Evolutionary conservation across 352 stramenopile species (phyloP).

Genomic region (Phytophthora parvispora): DNA sequence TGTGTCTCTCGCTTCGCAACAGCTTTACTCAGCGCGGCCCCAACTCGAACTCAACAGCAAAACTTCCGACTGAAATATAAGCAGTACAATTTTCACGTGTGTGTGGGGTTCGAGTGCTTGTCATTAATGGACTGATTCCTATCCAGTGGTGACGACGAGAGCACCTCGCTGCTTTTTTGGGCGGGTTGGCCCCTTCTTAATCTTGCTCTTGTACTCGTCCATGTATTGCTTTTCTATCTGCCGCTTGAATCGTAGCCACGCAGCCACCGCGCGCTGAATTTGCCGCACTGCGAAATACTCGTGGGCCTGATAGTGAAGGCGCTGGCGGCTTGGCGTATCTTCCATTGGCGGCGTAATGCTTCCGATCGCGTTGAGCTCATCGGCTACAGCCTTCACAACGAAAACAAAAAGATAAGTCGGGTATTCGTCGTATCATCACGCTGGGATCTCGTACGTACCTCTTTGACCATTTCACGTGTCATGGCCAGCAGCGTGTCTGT

Average conservation of each 20-base stretch:
- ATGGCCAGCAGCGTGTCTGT: constrained; percentile 86
- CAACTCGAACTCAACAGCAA: constrained; percentile 16
- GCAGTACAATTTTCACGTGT: background rate
- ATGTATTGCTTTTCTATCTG: constrained; percentile 68
- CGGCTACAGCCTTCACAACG: constrained; percentile 21
- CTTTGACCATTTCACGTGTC: constrained; percentile 81
- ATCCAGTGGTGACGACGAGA: constrained; percentile 73
- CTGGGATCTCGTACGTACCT: constrained; percentile 60
- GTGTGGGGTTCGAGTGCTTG: background rate
- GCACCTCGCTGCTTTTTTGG: constrained; percentile 75
- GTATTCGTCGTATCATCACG: background rate
- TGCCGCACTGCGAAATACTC: constrained; percentile 67
- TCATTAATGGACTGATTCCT: constrained; percentile 1
- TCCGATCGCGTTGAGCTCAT: constrained; percentile 34
- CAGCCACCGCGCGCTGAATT: constrained; percentile 62
- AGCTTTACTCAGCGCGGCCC: constrained; percentile 53
- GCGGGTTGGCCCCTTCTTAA: constrained; percentile 71
- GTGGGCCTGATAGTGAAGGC: constrained; percentile 67
- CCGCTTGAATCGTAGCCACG: constrained; percentile 69
- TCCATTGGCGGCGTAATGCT: constrained; percentile 32
- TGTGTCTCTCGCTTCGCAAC: constrained; percentile 77
- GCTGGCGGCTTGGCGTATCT: constrained; percentile 20
- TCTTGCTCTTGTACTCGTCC: constrained; percentile 83
- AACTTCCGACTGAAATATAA: constrained; percentile 10
- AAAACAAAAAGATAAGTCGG: background rate